phyloP scores from a whole-genome alignment of 1,284 basidiomycete genomes.

The Anthracocystis walkeri region DNA sequence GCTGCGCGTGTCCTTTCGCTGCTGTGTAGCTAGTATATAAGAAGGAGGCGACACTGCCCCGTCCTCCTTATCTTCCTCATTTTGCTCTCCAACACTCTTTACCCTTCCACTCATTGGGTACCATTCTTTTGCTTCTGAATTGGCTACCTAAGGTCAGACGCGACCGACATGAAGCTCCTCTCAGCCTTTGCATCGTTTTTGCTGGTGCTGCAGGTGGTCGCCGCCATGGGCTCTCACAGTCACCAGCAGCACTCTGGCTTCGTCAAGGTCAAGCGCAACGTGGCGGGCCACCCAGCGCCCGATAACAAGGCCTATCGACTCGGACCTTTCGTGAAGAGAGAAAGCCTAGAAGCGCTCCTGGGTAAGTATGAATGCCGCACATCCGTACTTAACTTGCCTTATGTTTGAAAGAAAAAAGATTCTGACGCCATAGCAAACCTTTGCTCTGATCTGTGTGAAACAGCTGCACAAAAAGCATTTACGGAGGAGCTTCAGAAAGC shows the following conservation, averaged over 20 bases:
- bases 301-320: not conserved
- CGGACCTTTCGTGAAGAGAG: slow-evolving; percentile 6
- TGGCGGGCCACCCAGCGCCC: not conserved
- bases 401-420: too few relatives aligned
- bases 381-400: not conserved
- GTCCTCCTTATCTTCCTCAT: not conserved
- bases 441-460: too few relatives aligned
- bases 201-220: slow-evolving; percentile 18
- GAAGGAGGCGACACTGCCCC: too few relatives aligned
- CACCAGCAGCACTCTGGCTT: slow-evolving; percentile 12
- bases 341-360: not conserved
- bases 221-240: slow-evolving; percentile 4
- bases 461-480: too few relatives aligned
- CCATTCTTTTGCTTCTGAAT: not conserved
- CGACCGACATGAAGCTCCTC: slow-evolving; percentile 19
- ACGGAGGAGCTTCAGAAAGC: too few relatives aligned
- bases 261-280: slow-evolving; percentile 14
- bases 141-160: not conserved
- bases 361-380: not conserved
- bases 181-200: slow-evolving; percentile 7
- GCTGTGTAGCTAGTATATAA: not conserved
- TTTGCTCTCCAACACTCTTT: not conserved
- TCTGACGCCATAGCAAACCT: too few relatives aligned
- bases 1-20: not conserved
- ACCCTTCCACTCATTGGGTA: not conserved